Percentiles rank a stretch among this genome's conserved stretches.
Conservation (phyloP, 768 basidiomycete genomes). For the Pleurotus giganteus region DNA sequence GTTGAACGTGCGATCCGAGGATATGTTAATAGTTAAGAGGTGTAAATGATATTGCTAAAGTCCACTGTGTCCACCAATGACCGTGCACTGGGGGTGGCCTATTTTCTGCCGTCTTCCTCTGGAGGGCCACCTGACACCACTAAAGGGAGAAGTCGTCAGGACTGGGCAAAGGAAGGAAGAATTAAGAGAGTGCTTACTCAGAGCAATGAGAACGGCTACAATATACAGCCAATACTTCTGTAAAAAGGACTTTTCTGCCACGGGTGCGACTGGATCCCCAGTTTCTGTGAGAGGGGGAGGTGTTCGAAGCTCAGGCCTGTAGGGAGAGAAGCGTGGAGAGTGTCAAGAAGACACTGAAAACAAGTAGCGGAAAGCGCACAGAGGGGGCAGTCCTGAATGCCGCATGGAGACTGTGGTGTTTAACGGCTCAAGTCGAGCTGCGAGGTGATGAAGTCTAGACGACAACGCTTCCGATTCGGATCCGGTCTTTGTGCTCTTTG, state of each 20-base stretch:
- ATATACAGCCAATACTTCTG: constrained; percentile 94
- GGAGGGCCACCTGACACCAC: constrained; percentile 7
- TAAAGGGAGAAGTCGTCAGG: not conserved
- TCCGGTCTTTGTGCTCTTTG: constrained; percentile 16
- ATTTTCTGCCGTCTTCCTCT: constrained; percentile 2
- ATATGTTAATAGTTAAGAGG: not conserved
- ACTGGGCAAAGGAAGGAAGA: not conserved
- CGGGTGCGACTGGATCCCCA: constrained; percentile 48
- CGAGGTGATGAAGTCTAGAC: not conserved
- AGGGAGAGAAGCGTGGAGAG: constrained; percentile 4
- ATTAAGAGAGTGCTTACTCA: constrained; percentile 40
- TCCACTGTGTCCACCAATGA: constrained; percentile 1
- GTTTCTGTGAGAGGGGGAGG: constrained; percentile 70
- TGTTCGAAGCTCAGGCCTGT: constrained; percentile 64
- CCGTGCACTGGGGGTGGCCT: not conserved
- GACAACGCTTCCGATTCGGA: constrained; percentile 12
- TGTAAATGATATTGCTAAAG: not conserved
- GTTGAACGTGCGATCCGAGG: not conserved
- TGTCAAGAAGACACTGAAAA: constrained; percentile 5
- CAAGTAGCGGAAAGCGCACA: constrained; percentile 41
- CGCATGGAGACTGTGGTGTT: constrained; percentile 48
- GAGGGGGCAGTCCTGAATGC: constrained; percentile 49
- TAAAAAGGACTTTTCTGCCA: constrained; percentile 73
- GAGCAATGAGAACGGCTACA: constrained; percentile 50
- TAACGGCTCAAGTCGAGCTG: constrained; percentile 14